These are phyloP conservation scores for Penicillium sumatraense DNA, from an alignment of 2,329 filamentous ascomycete species.

Conservation along the genomic window DNA sequence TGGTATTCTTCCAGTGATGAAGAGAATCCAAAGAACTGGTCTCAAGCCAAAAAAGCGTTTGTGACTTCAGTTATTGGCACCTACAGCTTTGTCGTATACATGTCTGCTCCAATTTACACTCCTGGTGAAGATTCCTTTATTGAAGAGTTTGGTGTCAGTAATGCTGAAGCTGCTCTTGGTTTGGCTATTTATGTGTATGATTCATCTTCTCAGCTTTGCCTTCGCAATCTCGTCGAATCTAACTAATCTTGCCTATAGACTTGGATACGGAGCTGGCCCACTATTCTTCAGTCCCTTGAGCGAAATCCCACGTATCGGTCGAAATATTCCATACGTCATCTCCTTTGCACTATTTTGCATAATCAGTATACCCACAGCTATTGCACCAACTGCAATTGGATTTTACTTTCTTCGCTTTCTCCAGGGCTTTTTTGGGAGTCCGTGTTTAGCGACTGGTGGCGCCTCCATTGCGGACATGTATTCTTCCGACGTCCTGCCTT, in stretches of 20 bases:
- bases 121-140: constrained; percentile 24
- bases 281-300: constrained; percentile 68
- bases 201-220: too few relatives aligned
- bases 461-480: constrained; percentile 52
- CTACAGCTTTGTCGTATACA: constrained; percentile 41
- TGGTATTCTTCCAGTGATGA: constrained; percentile 12
- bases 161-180: constrained; percentile 33
- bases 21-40: constrained; percentile 33
- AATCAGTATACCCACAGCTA: constrained; percentile 66
- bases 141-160: constrained; percentile 28
- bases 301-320: constrained; percentile 68
- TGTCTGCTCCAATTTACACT: constrained; percentile 32
- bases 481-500: constrained; percentile 60
- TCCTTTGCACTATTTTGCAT: constrained; percentile 71
- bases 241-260: constrained; percentile 21
- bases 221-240: too few relatives aligned
- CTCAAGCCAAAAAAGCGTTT: constrained; percentile 28
- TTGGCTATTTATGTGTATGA: constrained; percentile 35
- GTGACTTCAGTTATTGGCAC: constrained; percentile 23
- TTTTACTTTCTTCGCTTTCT: constrained; percentile 69
- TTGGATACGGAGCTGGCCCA: constrained; percentile 62
- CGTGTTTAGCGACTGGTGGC: constrained; percentile 63
- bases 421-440: constrained; percentile 68
- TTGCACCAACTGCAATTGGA: constrained; percentile 65
- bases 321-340: constrained; percentile 68